These are phyloP conservation scores for Scopulariopsis brevicaulis DNA, from an alignment of 2,329 filamentous ascomycete genomes.

Conservation along the genomic window DNA sequence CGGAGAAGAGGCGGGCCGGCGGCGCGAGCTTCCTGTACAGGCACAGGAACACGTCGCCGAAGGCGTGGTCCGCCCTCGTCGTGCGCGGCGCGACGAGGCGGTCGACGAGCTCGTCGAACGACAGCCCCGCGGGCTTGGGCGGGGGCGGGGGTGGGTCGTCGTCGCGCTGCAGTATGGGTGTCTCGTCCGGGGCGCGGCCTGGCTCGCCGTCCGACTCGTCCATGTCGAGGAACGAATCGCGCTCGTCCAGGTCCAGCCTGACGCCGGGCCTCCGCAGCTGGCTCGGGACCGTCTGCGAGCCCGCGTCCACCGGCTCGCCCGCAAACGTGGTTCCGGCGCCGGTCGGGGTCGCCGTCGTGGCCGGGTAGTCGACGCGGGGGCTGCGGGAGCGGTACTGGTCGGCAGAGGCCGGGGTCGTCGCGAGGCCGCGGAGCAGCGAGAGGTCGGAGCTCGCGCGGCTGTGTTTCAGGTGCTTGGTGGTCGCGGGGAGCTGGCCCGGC, in stretches of 20 bases:
- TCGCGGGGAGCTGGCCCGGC: slow-evolving; percentile 17
- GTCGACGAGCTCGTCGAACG: slow-evolving; percentile 68
- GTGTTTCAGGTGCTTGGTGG: slow-evolving; percentile 51
- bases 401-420: slow-evolving; percentile 30
- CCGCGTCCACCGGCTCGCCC: slow-evolving; percentile 19
- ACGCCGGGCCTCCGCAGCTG: slow-evolving; percentile 37
- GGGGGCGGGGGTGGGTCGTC: slow-evolving; percentile 36
- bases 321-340: slow-evolving; percentile 15
- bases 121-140: slow-evolving; percentile 38
- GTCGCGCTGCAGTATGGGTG: slow-evolving; percentile 53
- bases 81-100: slow-evolving; percentile 73
- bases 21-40: slow-evolving; percentile 89
- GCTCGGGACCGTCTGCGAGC: slow-evolving; percentile 5
- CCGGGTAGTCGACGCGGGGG: slow-evolving; percentile 31
- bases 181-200: slow-evolving; percentile 53
- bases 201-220: slow-evolving; percentile 62
- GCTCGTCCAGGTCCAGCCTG: slow-evolving; percentile 33
- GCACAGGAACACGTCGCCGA: slow-evolving; percentile 78
- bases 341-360: slow-evolving; percentile 8
- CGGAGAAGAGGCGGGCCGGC: slow-evolving; percentile 64
- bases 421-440: slow-evolving; percentile 44
- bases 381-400: slow-evolving; percentile 26
- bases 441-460: slow-evolving; percentile 63
- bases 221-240: slow-evolving; percentile 51
- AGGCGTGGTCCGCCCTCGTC: slow-evolving; percentile 82